Base-by-base conservation (phyloP, 257 asterid species). In the Salvia rosmarinus region DNA sequence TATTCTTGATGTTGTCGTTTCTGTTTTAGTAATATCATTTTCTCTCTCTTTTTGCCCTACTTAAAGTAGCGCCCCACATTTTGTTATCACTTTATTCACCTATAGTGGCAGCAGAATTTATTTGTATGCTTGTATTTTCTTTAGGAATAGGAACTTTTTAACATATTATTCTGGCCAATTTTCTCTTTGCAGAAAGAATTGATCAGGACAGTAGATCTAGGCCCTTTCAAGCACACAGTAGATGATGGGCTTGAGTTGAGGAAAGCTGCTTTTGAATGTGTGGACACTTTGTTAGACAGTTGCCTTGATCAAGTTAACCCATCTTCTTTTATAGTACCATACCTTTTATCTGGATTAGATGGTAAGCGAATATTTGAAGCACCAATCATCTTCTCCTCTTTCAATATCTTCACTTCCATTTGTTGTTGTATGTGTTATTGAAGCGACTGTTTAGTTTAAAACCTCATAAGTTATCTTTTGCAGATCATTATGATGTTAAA, bases 161-260 rank as follows among this genome's bases (percentile, higher is more conserved):
- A 49, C 64, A 52, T 17, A 39, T 55, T 42, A 46, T 44, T 12
- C 62, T 71, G 5, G 20, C 59, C 25, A 68, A 54, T 77, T 72
- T 28, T 72, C 68, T 76, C 67, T 70, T 68, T 80, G 85, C 98
- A 95, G 99, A 84, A 87, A 95, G 99, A 95, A 82, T 81, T 95
- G 89, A 95, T 95, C 77, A 88, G 99, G 82, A 95, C 96, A n/a
- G 98, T 95, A 55, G 98, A 95, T 81, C 84, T 95, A 34, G 99
- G 99, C 72, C 99, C 99, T 76, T 95, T 95, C 89, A 91, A 95
- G 86, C 99, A 95, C 87, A 95, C 98, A 20, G 99, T 95, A 30
- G 99, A 95, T 63, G 99, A 95, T 82, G 99, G 99, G 77, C 99
- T 95, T 71, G 99, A 95, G 80, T 84, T 95, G 82, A 90, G 99